A percentile compares a stretch with the other conserved stretches of the same genome.
phyloP scores from a whole-genome alignment of 169 alveolate genomes.

The Plasmodium gonderi region DNA sequence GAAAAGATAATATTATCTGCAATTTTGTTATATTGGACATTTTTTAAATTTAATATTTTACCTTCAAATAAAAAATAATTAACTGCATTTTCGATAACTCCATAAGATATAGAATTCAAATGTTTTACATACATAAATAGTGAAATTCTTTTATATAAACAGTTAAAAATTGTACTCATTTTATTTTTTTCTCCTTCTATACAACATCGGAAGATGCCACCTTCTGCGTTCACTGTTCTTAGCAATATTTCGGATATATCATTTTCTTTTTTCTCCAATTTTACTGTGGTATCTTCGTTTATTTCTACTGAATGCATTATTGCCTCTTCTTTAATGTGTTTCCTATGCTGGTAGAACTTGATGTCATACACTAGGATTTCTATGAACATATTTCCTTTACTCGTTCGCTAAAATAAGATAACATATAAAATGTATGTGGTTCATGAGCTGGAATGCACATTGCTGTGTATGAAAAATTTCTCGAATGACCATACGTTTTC shows the following conservation, averaged over 20 bases:
- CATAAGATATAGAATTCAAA: slow-evolving; percentile 1
- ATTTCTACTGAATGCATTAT: slow-evolving; percentile 14
- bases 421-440: neutral
- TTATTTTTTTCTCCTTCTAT: neutral
- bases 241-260: slow-evolving; percentile 14
- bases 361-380: slow-evolving; percentile 42
- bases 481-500: neutral
- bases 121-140: slow-evolving; percentile 33
- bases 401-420: slow-evolving; percentile 1
- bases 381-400: slow-evolving; percentile 25
- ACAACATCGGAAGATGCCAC: neutral
- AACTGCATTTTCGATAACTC: slow-evolving; percentile 31
- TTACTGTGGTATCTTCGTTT: slow-evolving; percentile 8
- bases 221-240: neutral
- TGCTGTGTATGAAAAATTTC: too few species aligned
- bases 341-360: slow-evolving; percentile 13
- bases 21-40: slow-evolving; percentile 27
- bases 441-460: too few species aligned
- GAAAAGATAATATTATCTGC: slow-evolving; percentile 47
- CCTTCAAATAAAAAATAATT: slow-evolving; percentile 29
- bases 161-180: slow-evolving; percentile 2
- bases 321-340: slow-evolving; percentile 13
- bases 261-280: slow-evolving; percentile 4
- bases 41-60: slow-evolving; percentile 37
- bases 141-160: slow-evolving; percentile 31